phyloP scores from a whole-genome alignment of 805 yeast genomes.

The Brettanomyces anomalus region DNA sequence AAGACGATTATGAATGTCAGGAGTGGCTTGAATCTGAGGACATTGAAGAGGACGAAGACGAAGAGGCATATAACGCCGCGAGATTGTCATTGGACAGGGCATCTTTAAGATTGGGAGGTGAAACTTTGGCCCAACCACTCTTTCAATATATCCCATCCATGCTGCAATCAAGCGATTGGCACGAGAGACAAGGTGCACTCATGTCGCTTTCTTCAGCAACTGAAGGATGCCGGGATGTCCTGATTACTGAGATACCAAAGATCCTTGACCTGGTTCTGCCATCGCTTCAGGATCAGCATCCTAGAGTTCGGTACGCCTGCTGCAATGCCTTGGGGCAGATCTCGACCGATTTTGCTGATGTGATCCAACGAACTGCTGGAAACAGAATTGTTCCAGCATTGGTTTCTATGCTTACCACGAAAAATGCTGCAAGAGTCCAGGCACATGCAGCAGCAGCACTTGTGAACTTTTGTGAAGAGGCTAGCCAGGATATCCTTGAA shows the following conservation, averaged over 20 bases:
- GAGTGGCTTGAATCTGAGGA: slow-evolving; percentile 84
- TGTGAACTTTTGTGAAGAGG: slow-evolving; percentile 91
- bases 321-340: slow-evolving; percentile 97
- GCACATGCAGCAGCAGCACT: slow-evolving; percentile 98
- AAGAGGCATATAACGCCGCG: slow-evolving; percentile 86
- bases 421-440: slow-evolving; percentile 84
- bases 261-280: slow-evolving; percentile 82
- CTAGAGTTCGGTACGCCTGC: slow-evolving; percentile 94
- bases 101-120: slow-evolving; percentile 75
- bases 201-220: slow-evolving; percentile 97
- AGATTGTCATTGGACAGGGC: slow-evolving; percentile 93
- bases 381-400: slow-evolving; percentile 78
- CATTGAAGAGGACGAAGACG: slow-evolving; percentile 63
- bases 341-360: slow-evolving; percentile 91
- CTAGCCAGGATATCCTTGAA: slow-evolving; percentile 76
- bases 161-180: slow-evolving; percentile 74
- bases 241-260: slow-evolving; percentile 72
- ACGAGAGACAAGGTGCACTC: slow-evolving; percentile 91
- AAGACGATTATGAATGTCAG: slow-evolving; percentile 61
- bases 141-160: slow-evolving; percentile 82
- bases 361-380: slow-evolving; percentile 75
- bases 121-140: slow-evolving; percentile 72
- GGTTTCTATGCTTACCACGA: slow-evolving; percentile 65
- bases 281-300: slow-evolving; percentile 73
- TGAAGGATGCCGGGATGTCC: slow-evolving; percentile 90